Base-by-base conservation (phyloP, 2,329 filamentous ascomycete species). In the Blumeria graminis region DNA sequence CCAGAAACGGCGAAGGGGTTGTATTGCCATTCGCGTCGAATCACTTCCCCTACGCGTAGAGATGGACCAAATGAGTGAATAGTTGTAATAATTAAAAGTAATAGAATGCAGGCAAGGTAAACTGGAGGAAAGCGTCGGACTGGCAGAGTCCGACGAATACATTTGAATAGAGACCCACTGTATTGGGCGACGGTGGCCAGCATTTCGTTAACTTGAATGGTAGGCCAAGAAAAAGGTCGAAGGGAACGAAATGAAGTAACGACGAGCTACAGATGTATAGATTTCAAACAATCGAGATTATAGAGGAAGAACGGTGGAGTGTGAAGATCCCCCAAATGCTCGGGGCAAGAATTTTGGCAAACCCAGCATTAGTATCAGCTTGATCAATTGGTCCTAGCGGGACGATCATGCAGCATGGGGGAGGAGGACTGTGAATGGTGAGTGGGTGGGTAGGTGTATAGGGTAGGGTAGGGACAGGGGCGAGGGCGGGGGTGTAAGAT, bases 101-200 rank as follows among this genome's bases (percentile, higher is more conserved):
- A 45, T 13, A 66, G 43, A 22, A 64, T 56, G 36, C 60, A 56
- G 11, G 55, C 59, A 16, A 63, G 43, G 56, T 64, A 65, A 14
- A 65, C 39, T 5, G 64, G 63, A 32, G 65, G 56, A 16, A 60
- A 59, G 43, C 64, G 57, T 46, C 62, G 60, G 6, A 66, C 33
- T 13, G 33, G 33, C 13, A 38, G 16, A 18, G 34, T 35, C 35
- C 52, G 35, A 28, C 52, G 14, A 14, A 55, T 55, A 38, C 36
- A 55, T 55, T 55, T 55, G 14, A 55, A 22, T 28, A 43, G 33
- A 28, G 52, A 38, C n/a, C 18, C 52, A 18, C 36, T 38, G 36
- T 55, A 55, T 55, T 38, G 52, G 28, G 52, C 52, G 22, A 28
- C 22, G 22, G 22, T 28, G 32, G 35, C 52, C 52, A 41, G n/a